A percentile compares a stretch with the other conserved stretches of the same genome.
These are phyloP conservation scores for Liquidambar formosana DNA, from an alignment of 164 flowering plant genomes.

Conservation along the genomic window DNA sequence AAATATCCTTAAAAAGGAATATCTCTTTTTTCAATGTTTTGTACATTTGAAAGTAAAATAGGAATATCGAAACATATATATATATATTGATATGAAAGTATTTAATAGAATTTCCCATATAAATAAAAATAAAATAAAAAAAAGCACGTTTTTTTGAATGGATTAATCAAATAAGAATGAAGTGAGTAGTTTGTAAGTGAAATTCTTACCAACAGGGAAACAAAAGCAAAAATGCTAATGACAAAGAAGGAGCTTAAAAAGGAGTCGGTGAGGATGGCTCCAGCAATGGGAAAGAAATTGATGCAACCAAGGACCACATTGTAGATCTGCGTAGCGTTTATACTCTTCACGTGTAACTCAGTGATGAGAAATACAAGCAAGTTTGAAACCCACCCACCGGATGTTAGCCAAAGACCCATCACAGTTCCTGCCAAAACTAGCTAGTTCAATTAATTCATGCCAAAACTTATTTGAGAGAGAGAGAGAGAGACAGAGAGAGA, in stretches of 20 bases:
- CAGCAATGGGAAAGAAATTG: constrained; percentile 33
- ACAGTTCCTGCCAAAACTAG: constrained; percentile 12
- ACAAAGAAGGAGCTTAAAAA: constrained; percentile 40
- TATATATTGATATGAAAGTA: no score
- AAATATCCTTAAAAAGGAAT: no score
- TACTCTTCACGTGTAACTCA: constrained; percentile 37
- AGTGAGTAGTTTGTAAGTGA: no score
- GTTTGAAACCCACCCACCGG: constrained; percentile 33
- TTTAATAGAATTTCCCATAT: no score
- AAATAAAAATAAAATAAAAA: no score
- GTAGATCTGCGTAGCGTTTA: constrained; percentile 38
- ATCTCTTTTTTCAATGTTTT: no score
- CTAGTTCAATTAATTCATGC: no score
- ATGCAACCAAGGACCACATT: constrained; percentile 36
- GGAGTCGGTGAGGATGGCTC: constrained; percentile 49
- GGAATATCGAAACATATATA: no score
- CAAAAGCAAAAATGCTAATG: constrained; percentile 23
- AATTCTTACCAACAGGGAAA: constrained; percentile 39
- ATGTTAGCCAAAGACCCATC: constrained; percentile 22
- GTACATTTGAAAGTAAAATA: no score
- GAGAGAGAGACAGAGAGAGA: constrained; percentile 11
- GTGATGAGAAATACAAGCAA: constrained; percentile 41
- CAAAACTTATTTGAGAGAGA: no score
- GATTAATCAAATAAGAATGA: no score
- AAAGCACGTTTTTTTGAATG: no score